Conservation (phyloP, 257 asterid species). For the Echites panduratus region DNA sequence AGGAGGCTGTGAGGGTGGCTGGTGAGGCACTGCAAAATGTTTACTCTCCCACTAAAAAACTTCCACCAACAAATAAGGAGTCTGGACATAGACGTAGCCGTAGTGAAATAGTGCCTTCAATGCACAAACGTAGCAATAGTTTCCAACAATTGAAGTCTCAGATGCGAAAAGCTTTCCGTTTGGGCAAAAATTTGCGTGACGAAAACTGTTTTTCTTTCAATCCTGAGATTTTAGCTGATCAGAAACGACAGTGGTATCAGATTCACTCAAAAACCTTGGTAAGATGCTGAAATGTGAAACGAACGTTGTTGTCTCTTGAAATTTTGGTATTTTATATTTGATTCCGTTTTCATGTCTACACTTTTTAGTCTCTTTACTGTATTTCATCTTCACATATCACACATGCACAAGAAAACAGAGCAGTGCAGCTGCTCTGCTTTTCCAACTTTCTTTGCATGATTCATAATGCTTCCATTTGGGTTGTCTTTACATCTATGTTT, state of each 20-base stretch:
- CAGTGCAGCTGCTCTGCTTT: not conserved
- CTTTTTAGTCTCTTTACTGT: not conserved
- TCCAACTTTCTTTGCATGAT: not conserved
- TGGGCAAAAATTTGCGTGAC: conserved; percentile 46
- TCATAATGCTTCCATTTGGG: not conserved
- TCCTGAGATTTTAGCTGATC: conserved; percentile 91
- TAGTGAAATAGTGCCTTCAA: conserved; percentile 50
- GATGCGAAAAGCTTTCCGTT: conserved; percentile 59
- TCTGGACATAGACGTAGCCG: conserved; percentile 59
- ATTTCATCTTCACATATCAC: not conserved
- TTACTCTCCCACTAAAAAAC: conserved; percentile 22
- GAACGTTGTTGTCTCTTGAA: conserved; percentile 13
- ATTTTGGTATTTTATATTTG: not conserved
- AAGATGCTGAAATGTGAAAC: conserved; percentile 23
- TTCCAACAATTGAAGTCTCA: conserved; percentile 57
- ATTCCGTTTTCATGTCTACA: not conserved
- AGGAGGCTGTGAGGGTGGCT: conserved; percentile 54
- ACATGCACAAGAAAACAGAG: not conserved
- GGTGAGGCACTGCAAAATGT: conserved; percentile 47
- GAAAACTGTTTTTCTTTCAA: conserved; percentile 44
- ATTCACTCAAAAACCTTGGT: conserved; percentile 69
- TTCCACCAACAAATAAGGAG: conserved; percentile 20
- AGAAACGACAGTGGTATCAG: conserved; percentile 92
- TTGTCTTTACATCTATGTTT: conserved; percentile 1
- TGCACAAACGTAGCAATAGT: conserved; percentile 32